Conservation (phyloP, 495 filamentous ascomycete genomes). For the Penicillium coprophilum region DNA sequence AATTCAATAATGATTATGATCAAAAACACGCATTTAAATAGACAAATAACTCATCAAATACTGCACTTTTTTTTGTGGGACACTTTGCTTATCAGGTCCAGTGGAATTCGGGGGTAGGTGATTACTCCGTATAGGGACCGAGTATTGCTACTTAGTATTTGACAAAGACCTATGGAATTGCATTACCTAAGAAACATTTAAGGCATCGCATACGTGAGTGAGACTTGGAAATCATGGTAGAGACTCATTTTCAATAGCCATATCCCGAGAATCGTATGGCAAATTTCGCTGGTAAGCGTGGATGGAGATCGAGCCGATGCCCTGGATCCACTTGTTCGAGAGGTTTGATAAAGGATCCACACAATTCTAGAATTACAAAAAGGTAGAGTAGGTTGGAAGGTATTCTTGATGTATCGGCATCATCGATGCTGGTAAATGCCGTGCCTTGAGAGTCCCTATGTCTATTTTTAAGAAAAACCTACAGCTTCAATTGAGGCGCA, state of each 20-base stretch:
- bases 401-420: neutral
- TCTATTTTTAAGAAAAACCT: conserved; percentile 8
- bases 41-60: no score
- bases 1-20: no score
- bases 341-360: neutral
- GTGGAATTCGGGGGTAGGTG: no score
- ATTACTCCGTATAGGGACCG: no score
- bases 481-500: conserved; percentile 2
- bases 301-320: neutral
- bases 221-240: neutral
- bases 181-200: neutral
- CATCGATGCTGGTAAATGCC: neutral
- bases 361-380: neutral
- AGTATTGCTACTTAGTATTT: no score
- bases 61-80: no score
- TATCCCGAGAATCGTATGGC: neutral
- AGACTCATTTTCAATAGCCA: neutral
- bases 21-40: no score
- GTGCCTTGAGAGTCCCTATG: neutral
- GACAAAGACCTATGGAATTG: no score
- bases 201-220: neutral
- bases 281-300: no score
- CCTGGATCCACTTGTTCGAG: conserved; percentile 2
- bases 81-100: no score
- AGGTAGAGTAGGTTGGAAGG: neutral